Conservation (phyloP, 139 green algal species). For the Chlorella sorokiniana region DNA sequence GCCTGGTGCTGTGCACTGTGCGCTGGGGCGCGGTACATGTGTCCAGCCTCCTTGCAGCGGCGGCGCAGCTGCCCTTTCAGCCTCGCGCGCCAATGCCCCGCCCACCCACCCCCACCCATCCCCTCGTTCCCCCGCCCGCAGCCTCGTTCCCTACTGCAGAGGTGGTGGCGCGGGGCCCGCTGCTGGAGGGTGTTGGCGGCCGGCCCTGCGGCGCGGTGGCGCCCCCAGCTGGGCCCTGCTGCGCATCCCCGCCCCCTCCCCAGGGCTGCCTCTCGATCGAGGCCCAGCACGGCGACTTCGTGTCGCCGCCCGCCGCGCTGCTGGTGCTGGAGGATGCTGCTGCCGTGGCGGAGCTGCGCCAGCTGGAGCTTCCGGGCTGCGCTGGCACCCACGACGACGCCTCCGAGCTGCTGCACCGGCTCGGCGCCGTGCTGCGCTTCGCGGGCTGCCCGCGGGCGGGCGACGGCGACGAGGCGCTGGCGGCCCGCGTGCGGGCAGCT, state of each 20-base stretch:
- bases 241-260: constrained; percentile 2
- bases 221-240: constrained; percentile 21
- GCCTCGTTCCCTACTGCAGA: constrained; percentile 13
- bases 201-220: too few species aligned
- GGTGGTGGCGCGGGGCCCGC: constrained; percentile 1
- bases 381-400: background rate
- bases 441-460: background rate
- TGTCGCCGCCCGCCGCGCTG: background rate
- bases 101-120: background rate
- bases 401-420: constrained; percentile 9
- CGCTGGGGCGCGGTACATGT: too few species aligned
- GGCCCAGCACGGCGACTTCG: constrained; percentile 22
- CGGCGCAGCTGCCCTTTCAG: too few species aligned
- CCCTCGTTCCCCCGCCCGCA: background rate
- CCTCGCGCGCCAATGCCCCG: too few species aligned
- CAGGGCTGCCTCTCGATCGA: constrained; percentile 23
- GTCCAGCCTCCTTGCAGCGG: too few species aligned
- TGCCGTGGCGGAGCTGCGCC: constrained; percentile 41
- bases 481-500: background rate
- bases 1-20: too few species aligned
- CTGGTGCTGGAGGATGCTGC: constrained; percentile 42
- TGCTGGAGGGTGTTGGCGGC: background rate
- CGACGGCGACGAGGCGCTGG: background rate
- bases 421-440: constrained; percentile 27
- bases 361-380: constrained; percentile 24